phyloP scores from a whole-genome alignment of 2,329 filamentous ascomycete genomes.

The Fusarium illudens region DNA sequence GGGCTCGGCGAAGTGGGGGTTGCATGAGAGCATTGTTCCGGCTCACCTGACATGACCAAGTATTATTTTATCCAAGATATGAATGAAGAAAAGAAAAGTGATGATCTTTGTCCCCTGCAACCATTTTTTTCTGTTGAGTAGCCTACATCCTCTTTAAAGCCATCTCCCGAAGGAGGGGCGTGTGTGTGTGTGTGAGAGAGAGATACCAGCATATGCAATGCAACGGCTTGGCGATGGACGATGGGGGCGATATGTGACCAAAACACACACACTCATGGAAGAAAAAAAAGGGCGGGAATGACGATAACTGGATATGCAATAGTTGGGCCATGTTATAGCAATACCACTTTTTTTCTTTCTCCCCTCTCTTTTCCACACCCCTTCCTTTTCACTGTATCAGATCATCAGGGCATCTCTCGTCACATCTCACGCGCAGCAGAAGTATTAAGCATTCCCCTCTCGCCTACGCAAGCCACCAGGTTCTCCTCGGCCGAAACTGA shows the following conservation, averaged over 20 bases:
- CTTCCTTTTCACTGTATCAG: neutral
- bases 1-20: conserved; percentile 7
- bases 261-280: neutral
- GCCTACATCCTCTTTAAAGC: neutral
- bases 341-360: neutral
- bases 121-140: neutral
- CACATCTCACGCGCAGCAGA: conserved; percentile 11
- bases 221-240: conserved; percentile 27
- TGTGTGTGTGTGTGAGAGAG: neutral
- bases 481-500: conserved; percentile 7
- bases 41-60: too few species aligned
- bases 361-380: neutral
- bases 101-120: neutral
- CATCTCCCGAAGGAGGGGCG: neutral
- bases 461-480: conserved; percentile 24
- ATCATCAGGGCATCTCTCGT: neutral
- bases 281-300: neutral
- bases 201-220: conserved; percentile 15
- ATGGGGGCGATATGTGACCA: conserved; percentile 12
- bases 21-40: too few species aligned
- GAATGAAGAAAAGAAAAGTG: neutral
- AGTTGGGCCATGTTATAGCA: neutral
- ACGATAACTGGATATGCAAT: neutral
- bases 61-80: too few species aligned
- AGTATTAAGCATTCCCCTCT: conserved; percentile 30